Evolutionary conservation across 768 basidiomycete species (phyloP), one percentile per base, ranked within the genome.

Genomic region (Boletus speciosus): DNA sequence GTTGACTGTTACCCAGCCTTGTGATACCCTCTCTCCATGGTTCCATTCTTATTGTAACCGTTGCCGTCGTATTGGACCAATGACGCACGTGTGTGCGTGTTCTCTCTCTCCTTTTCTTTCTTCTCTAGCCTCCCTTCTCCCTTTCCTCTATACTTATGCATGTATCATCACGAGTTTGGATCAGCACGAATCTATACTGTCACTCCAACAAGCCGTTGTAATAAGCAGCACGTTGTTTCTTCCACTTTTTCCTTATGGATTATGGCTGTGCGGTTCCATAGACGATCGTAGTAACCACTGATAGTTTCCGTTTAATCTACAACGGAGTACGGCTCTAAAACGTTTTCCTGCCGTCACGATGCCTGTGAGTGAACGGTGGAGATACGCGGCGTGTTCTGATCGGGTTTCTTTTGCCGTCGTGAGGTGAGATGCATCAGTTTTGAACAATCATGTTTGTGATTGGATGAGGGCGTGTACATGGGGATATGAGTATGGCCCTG

Each of bases 11-110:
- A 67, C 69, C 55, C 59, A 41, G 36, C 52, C 37, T 47, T 14
- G 57, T 49, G 69, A 69, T 71, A 69, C 67, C 67, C 61, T 43
- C 40, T 50, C 36, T 48, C 38, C 51, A 46, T 57, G 43, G 51
- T 51, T 54, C 32, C 54, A 35, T 54, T 51, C 39, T 61, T 53
- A 51, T 59, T 52, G 58, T 54, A 51, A 39, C 31, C 37, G 34
- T 52, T 23, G 21, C 39, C 27, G 34, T 42, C 47, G 40, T 41
- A 52, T 42, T 41, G 51, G 51, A 64, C 38, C 14, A 12, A 37
- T 39, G 42, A 39, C 27, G 40, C 57, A 42, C 31, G 11, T 27
- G 23, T 44, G 34, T 35, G 19, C 43, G 42, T 55, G 51, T 41
- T 50, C 31, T 27, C 19, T 9, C 40, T 36, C 27, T 38, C 29